Evolutionary conservation across 148 eudicot species (phyloP).

Genomic region (Simmondsia chinensis): DNA sequence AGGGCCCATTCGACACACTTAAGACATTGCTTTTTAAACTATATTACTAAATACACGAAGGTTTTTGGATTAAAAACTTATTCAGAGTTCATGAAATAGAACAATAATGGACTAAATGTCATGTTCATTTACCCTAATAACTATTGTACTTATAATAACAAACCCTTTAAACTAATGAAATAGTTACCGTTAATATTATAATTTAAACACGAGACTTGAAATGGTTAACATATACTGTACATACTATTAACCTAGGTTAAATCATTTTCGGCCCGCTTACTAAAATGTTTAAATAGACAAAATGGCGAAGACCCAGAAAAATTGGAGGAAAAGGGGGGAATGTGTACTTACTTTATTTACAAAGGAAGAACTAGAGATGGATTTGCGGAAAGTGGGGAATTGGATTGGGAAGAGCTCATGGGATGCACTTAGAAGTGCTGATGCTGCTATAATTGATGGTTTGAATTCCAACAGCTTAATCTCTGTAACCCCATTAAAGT

Average conservation of each 20-base stretch:
- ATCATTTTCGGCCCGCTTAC: too few relatives aligned
- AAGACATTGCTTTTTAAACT: too few relatives aligned
- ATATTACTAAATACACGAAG: too few relatives aligned
- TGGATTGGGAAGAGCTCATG: conserved; percentile 44
- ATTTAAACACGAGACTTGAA: too few relatives aligned
- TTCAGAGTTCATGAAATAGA: too few relatives aligned
- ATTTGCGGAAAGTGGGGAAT: conserved; percentile 18
- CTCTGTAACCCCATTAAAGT: conserved; percentile 24
- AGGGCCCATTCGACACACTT: too few relatives aligned
- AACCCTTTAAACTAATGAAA: neutral
- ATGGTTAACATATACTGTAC: too few relatives aligned
- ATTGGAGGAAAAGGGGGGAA: neutral
- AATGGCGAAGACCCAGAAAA: neutral
- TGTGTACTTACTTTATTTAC: conserved; percentile 24
- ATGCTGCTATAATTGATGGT: conserved; percentile 41
- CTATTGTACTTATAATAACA: neutral
- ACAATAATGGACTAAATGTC: neutral
- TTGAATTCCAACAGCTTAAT: conserved; percentile 36
- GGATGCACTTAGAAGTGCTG: conserved; percentile 43
- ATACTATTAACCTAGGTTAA: too few relatives aligned
- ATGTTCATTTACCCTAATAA: too few relatives aligned
- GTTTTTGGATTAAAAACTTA: too few relatives aligned
- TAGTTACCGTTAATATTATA: too few relatives aligned
- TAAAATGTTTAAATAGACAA: too few relatives aligned
- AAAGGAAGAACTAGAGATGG: conserved; percentile 28